phyloP scores from a whole-genome alignment of 1,284 basidiomycete species.

The Porogramme epimiltina region DNA sequence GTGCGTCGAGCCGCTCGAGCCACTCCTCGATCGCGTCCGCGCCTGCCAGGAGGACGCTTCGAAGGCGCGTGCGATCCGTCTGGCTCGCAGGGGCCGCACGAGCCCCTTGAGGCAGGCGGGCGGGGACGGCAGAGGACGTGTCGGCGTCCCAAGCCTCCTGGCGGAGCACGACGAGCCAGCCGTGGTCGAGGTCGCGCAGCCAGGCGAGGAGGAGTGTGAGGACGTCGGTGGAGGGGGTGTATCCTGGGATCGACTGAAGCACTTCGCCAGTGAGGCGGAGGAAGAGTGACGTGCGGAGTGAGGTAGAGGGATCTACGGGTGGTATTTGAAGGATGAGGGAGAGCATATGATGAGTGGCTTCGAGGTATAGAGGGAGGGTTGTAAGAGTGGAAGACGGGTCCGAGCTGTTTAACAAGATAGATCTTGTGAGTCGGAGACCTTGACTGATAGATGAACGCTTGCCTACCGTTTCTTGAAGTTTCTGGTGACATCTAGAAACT shows the following conservation, averaged over 20 bases:
- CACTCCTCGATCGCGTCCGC: constrained; percentile 67
- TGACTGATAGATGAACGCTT: too few species aligned
- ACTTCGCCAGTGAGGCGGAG: constrained; percentile 72
- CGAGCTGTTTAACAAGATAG: constrained; percentile 38
- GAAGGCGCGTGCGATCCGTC: constrained; percentile 67
- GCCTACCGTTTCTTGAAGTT: constrained; percentile 73
- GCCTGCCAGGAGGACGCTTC: constrained; percentile 63
- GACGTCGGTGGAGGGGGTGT: constrained; percentile 43
- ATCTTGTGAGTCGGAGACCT: background rate
- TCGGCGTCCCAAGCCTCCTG: constrained; percentile 64
- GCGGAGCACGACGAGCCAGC: constrained; percentile 66
- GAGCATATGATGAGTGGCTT: constrained; percentile 54
- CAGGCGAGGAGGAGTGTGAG: constrained; percentile 59
- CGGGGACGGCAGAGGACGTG: constrained; percentile 46
- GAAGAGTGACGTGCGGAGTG: constrained; percentile 62
- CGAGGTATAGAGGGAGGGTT: constrained; percentile 59
- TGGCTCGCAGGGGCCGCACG: constrained; percentile 53
- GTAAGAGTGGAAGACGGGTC: constrained; percentile 55
- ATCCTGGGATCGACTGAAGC: constrained; percentile 59
- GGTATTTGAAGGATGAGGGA: constrained; percentile 70
- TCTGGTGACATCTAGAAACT: constrained; percentile 62
- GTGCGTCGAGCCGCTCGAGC: constrained; percentile 42
- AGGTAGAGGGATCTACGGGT: constrained; percentile 65
- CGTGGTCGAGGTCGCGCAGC: constrained; percentile 70
- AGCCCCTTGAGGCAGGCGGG: constrained; percentile 34